These are phyloP conservation scores for Umbelopsis sp. DNA, from an alignment of 192 early-diverging fungal species.

Conservation along the genomic window DNA sequence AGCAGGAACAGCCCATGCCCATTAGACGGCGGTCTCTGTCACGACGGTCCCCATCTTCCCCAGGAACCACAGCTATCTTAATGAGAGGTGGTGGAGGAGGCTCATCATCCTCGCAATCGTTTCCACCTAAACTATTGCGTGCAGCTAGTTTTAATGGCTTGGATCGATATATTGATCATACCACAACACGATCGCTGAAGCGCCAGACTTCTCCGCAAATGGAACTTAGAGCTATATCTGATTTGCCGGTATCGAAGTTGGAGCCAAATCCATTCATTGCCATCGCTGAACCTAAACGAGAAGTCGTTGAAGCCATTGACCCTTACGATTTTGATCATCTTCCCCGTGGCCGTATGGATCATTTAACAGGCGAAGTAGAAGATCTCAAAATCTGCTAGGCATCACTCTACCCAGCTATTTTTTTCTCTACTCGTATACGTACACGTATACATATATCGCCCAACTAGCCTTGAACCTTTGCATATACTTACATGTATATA, in stretches of 20 bases:
- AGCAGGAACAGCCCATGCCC: constrained; percentile 3
- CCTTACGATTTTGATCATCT: constrained; percentile 8
- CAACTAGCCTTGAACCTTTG: not conserved
- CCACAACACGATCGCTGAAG: not conserved
- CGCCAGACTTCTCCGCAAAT: not conserved
- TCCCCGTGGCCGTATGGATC: constrained; percentile 7
- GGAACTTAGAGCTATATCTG: constrained; percentile 4
- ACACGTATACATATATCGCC: not conserved
- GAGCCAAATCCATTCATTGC: constrained; percentile 10
- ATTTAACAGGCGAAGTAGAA: constrained; percentile 14
- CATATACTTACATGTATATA: not conserved
- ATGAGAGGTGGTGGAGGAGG: constrained; percentile 15
- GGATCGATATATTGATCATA: constrained; percentile 1
- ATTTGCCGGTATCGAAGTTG: constrained; percentile 3
- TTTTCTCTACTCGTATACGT: not conserved
- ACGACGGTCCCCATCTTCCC: constrained; percentile 5
- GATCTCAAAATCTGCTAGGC: constrained; percentile 7
- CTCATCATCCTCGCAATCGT: not conserved
- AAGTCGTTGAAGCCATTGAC: not conserved
- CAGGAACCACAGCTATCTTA: constrained; percentile 9
- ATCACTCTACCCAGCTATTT: not conserved
- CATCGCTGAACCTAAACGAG: constrained; percentile 4
- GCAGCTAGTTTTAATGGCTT: constrained; percentile 10
- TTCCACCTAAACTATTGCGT: constrained; percentile 5
- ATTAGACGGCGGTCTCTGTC: constrained; percentile 8